Conservation (phyloP, 164 flowering plant genomes). For the Kalanchoe fedtschenkoi region DNA sequence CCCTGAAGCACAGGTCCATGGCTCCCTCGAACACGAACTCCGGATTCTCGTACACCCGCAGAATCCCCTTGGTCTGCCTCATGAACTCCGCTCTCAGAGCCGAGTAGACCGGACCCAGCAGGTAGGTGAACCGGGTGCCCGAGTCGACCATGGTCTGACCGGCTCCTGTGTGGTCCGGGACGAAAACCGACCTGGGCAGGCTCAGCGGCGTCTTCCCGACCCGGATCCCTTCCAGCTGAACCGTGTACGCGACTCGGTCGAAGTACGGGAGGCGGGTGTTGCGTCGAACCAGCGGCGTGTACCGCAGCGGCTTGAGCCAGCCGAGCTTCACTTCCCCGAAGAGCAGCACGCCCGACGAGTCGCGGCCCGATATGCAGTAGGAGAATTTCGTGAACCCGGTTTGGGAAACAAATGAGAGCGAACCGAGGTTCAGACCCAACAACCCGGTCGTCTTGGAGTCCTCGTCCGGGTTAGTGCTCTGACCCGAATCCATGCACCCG, state of each 20-base stretch:
- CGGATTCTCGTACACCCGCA: slow-evolving; percentile 34
- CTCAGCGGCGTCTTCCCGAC: slow-evolving; percentile 24
- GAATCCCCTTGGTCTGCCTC: slow-evolving; percentile 30
- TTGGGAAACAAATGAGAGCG: slow-evolving; percentile 48
- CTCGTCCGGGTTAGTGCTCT: slow-evolving; percentile 26
- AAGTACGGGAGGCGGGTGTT: slow-evolving; percentile 39
- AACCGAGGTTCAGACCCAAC: slow-evolving; percentile 54
- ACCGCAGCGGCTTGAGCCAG: slow-evolving; percentile 29
- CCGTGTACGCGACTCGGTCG: slow-evolving; percentile 48
- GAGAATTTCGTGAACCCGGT: slow-evolving; percentile 39
- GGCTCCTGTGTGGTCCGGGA: slow-evolving; percentile 71
- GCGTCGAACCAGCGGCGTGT: slow-evolving; percentile 43
- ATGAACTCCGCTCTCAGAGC: slow-evolving; percentile 53
- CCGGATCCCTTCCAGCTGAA: slow-evolving; percentile 47
- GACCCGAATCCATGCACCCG: slow-evolving; percentile 47
- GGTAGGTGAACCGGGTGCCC: slow-evolving; percentile 63
- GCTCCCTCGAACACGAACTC: slow-evolving; percentile 66
- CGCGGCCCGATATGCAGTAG: slow-evolving; percentile 48
- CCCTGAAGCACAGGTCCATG: slow-evolving; percentile 63
- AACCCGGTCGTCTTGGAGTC: slow-evolving; percentile 38
- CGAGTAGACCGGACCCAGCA: slow-evolving; percentile 62
- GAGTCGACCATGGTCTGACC: slow-evolving; percentile 76
- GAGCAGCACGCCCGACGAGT: slow-evolving; percentile 41
- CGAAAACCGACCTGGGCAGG: slow-evolving; percentile 36
- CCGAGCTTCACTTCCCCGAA: slow-evolving; percentile 30